Evolutionary conservation across 371 early-diverging fungal genomes (phyloP), one percentile per base, ranked within the genome.

Genomic region (Zychaea mexicana): DNA sequence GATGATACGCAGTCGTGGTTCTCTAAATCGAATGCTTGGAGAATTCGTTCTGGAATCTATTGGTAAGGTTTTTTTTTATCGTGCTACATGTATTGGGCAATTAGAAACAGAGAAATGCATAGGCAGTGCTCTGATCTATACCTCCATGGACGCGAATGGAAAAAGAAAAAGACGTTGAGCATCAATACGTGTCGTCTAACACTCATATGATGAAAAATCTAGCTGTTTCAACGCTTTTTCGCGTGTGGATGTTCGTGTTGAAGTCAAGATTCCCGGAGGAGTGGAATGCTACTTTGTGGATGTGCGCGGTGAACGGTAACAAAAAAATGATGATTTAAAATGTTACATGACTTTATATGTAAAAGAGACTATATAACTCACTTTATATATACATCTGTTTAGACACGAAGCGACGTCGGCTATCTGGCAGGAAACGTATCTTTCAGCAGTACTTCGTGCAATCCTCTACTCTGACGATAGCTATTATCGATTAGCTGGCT

Each of bases 181-280:
- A 17, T 0, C 7, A 12, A 42, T 12, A n/a, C n/a, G n/a, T n/a
- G n/a, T n/a, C n/a, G n/a, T n/a, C n/a, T n/a, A 13, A 1, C 30
- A 60, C 30, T 27, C 45, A 38, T n/a, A n/a, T n/a, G n/a, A n/a
- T 12, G 28, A 15, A 54, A 27, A 61, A 13, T 10, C 57, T 71
- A 94, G 95, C 71, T 93, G 96, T 68, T 98, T 92, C 81, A 97
- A 98, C 75, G 96, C 96, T 19, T 97, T 98, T 68, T 93, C 96
- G 15, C 87, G 95, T 22, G 92, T 96, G 7, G 98, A 98, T 83
- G 89, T 98, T 22, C 89, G 98, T 32, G 98, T 98, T n/a, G 95
- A 96, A 73, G 96, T 97, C 38, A 90, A 92, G 64, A 96, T 98
- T 69, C 98, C 98, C 1, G 98, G 98, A 58, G 97, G 98, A 52